Percentiles rank a stretch among this genome's conserved stretches.
phyloP scores from a whole-genome alignment of 148 eudicot genomes.

The Fagopyrum tataricum region DNA sequence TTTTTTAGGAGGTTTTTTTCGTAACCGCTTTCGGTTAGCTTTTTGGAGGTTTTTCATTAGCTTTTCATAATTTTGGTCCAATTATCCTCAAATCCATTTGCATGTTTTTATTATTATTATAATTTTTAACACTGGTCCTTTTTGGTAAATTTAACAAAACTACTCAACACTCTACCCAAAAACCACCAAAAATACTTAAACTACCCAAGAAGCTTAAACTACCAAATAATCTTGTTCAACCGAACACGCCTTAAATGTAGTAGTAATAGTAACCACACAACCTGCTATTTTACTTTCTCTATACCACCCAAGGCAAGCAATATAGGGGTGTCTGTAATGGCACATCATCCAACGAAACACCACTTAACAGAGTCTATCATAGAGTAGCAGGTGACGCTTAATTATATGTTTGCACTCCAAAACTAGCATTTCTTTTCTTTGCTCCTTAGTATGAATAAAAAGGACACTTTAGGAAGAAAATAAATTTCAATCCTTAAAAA shows the following conservation, averaged over 20 bases:
- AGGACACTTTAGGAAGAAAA: not conserved
- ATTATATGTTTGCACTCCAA: conserved; percentile 2
- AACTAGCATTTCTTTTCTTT: not conserved
- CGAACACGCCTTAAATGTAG: not conserved
- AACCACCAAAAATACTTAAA: too few species aligned
- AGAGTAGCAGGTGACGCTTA: not conserved
- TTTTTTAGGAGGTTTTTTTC: too few species aligned
- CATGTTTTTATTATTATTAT: too few species aligned
- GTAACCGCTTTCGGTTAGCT: too few species aligned
- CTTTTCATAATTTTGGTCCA: too few species aligned
- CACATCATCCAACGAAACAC: not conserved
- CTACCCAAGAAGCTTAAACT: too few species aligned
- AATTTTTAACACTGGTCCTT: too few species aligned
- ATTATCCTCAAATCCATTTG: too few species aligned
- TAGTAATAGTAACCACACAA: not conserved
- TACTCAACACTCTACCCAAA: too few species aligned
- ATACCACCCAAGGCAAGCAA: not conserved
- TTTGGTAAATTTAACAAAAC: too few species aligned
- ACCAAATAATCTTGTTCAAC: too few species aligned
- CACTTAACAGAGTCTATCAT: not conserved
- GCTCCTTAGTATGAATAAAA: not conserved
- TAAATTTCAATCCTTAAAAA: not conserved
- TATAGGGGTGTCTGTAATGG: not conserved
- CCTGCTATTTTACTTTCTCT: not conserved
- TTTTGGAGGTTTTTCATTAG: too few species aligned